These are phyloP conservation scores for Butyriboletus loyo DNA, from an alignment of 768 basidiomycete genomes.

Conservation along the genomic window DNA sequence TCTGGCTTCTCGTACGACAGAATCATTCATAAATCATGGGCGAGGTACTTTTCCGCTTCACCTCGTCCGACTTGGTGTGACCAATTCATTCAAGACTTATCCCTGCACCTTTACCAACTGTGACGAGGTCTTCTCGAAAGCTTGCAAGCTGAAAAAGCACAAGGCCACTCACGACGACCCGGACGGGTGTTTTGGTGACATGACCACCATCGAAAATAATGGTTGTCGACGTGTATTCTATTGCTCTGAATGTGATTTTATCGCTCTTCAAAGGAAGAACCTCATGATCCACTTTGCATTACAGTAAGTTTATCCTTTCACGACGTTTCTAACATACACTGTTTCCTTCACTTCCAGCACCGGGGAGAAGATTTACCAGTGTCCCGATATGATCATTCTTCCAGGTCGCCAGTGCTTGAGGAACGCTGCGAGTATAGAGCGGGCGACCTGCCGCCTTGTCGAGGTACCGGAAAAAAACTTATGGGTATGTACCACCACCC, in stretches of 20 bases:
- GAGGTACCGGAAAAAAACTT: constrained; percentile 23
- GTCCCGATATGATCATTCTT: constrained; percentile 8
- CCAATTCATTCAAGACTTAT: constrained; percentile 1
- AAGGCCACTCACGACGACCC: constrained; percentile 13
- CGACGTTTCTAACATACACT: not conserved
- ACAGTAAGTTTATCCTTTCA: constrained; percentile 13
- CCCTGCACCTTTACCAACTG: constrained; percentile 15
- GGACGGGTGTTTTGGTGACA: not conserved
- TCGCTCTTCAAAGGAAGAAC: constrained; percentile 19
- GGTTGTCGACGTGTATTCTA: constrained; percentile 1
- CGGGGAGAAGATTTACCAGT: constrained; percentile 17
- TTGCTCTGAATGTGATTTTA: constrained; percentile 17
- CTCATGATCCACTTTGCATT: constrained; percentile 17
- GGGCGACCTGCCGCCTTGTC: constrained; percentile 24
- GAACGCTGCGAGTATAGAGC: constrained; percentile 22
- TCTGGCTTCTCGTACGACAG: not conserved
- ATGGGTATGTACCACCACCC: constrained; percentile 18
- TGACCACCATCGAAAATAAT: not conserved
- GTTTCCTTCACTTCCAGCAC: constrained; percentile 12
- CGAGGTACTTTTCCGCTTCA: constrained; percentile 2
- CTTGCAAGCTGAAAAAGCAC: constrained; percentile 23
- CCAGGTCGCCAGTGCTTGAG: not conserved
- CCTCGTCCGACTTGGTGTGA: not conserved
- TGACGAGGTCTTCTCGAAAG: constrained; percentile 10
- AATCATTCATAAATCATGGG: constrained; percentile 7